These are phyloP conservation scores for Hemisphaericaspora nanyangensis DNA, from an alignment of 805 yeast genomes.

Conservation along the genomic window DNA sequence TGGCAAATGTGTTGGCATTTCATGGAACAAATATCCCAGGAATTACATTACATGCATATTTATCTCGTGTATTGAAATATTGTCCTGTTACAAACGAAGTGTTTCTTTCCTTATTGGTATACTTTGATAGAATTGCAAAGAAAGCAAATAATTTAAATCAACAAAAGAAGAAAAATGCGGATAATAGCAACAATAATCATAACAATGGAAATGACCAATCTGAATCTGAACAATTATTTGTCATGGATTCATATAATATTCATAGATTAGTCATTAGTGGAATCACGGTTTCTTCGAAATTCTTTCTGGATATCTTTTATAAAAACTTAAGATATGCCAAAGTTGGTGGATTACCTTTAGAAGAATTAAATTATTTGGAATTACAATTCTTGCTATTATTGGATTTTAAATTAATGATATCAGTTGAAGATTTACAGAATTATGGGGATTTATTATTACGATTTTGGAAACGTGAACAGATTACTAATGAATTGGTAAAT, in stretches of 20 bases:
- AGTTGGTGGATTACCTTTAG: constrained; percentile 91
- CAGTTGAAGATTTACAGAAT: constrained; percentile 84
- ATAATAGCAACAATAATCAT: constrained; percentile 7
- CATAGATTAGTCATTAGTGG: constrained; percentile 93
- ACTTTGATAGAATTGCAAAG: constrained; percentile 90
- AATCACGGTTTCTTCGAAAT: constrained; percentile 91
- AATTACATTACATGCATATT: constrained; percentile 85
- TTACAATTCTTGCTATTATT: constrained; percentile 79
- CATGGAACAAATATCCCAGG: constrained; percentile 97
- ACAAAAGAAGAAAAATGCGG: constrained; percentile 14
- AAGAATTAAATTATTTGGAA: constrained; percentile 89
- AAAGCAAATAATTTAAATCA: constrained; percentile 55
- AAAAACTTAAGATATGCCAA: constrained; percentile 92
- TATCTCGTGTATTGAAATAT: constrained; percentile 86
- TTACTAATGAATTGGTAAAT: constrained; percentile 35
- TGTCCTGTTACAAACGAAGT: constrained; percentile 99
- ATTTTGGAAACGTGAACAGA: constrained; percentile 76
- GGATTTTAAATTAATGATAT: constrained; percentile 83
- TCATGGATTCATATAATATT: constrained; percentile 93
- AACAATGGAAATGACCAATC: constrained; percentile 14
- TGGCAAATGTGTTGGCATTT: constrained; percentile 77
- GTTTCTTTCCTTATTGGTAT: constrained; percentile 81
- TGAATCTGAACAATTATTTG: constrained; percentile 60
- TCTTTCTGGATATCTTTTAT: constrained; percentile 90
- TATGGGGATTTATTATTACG: constrained; percentile 83